Evolutionary conservation across 2,329 filamentous ascomycete species (phyloP), one percentile per base, ranked within the genome.

Genomic region (Chaetomium olivaceum): DNA sequence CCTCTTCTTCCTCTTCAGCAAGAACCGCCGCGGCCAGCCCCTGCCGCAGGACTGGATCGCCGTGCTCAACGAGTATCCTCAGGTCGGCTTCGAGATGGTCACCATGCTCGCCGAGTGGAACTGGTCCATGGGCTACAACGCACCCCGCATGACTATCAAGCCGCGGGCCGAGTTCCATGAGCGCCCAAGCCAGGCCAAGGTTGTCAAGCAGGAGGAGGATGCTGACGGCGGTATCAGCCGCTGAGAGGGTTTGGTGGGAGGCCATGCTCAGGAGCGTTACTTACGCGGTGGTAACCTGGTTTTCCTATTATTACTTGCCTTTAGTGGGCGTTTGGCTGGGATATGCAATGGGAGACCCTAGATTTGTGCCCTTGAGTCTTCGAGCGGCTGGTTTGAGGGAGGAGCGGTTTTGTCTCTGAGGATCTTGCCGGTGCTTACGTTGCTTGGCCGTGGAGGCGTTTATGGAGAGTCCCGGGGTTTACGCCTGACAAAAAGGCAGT

Each of bases 101-200:
- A 50, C 56, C 27, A 71, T 71, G 69, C 62, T 73, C 3, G 54
- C 50, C 54, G 70, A 70, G 14, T 72, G 69, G 69, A 60, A 63
- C 46, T 73, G 72, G 72, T 27, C 43, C 29, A 70, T 71, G 54
- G 71, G 71, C 14, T 27, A 36, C 23, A 71, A 70, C 46, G 65
- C 66, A 2, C 69, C 70, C 12, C 59, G 57, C 6, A 73, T 73
- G 69, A 65, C 59, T 12, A 65, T 73, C 31, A 69, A 68, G 61
- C 31, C 62, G 1, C 62, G 70, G 4, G n/a, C 48, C 31, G 55
- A 67, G 29, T 73, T 73, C 57, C 68, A 73, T 14, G 72, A 73
- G 63, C 56, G 23, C 9, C 3, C 39, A 7, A 46, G 50, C 25
- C 14, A 4, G 16, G 21, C 39, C 1, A 21, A 51, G 27, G 16